Evolutionary conservation across 2,329 filamentous ascomycete genomes (phyloP).

Genomic region (Neofusicoccum sp.): DNA sequence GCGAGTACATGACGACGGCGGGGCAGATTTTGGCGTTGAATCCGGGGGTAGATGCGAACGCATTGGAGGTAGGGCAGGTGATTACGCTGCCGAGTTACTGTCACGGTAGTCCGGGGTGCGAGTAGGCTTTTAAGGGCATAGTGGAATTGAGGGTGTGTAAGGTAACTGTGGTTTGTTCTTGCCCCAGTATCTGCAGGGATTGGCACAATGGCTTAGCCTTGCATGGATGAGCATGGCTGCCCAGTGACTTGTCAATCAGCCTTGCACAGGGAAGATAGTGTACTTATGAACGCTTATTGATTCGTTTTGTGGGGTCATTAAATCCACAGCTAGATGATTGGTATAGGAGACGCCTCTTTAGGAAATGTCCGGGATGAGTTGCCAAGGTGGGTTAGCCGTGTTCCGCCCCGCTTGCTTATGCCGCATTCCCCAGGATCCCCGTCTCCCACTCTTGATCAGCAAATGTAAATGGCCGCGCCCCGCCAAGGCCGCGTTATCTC

Average conservation of each 20-base stretch:
- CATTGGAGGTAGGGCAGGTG: conserved; percentile 19
- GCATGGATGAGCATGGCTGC: too few relatives aligned
- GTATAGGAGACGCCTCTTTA: not conserved
- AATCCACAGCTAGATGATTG: too few relatives aligned
- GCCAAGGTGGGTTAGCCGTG: not conserved
- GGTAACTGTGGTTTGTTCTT: too few relatives aligned
- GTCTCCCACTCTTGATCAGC: conserved; percentile 8
- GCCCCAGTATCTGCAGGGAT: too few relatives aligned
- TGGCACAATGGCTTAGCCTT: too few relatives aligned
- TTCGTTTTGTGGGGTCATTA: not conserved
- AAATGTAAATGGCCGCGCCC: too few relatives aligned
- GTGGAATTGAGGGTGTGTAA: too few relatives aligned
- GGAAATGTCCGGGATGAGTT: not conserved
- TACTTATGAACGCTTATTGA: too few relatives aligned
- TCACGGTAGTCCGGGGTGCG: not conserved
- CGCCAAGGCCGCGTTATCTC: conserved; percentile 3
- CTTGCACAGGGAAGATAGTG: too few relatives aligned
- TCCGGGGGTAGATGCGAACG: conserved; percentile 21
- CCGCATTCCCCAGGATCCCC: not conserved
- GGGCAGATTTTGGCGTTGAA: conserved; percentile 28
- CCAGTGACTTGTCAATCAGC: too few relatives aligned
- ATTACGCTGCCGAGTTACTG: conserved; percentile 3
- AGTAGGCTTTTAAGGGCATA: too few relatives aligned
- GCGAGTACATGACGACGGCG: conserved; percentile 20
- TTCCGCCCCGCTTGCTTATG: not conserved